Base-by-base conservation (phyloP, 192 early-diverging fungal genomes). In the Linderina pennispora region DNA sequence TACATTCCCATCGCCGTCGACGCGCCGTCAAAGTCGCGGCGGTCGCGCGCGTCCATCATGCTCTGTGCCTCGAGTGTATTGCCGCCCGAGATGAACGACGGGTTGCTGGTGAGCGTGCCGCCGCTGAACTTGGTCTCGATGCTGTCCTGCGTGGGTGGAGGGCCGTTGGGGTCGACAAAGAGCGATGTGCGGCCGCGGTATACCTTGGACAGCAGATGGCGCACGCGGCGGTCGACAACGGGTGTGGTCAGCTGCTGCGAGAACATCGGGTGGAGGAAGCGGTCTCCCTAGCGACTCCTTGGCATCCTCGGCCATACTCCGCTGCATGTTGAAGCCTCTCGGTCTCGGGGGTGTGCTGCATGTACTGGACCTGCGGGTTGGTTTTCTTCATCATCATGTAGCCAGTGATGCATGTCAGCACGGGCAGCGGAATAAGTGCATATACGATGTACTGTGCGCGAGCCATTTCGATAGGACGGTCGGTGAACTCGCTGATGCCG, bases 241-340 rank as follows among this genome's bases (percentile, higher is more conserved):
- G 84, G 83, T 18, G 84, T 76, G 10, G 80, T 66, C 37, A 84
- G 58, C 25, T 78, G 67, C 36, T 82, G 56, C 33, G 59, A 73
- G 33, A 84, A 76, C 2, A 75, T 80, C 3, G 84, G 86, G 43
- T 86, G 80, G 48, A 81, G 74, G 66, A 84, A 88, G 19, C 76
- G 75, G 50, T 71, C 66, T 22, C 68, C 65, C 46, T n/a, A 84
- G 43, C 4, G 69, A 58, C 40, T 61, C 69, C 15, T 60, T 53
- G 19, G 42, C 34, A 21, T 55, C 56, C 31, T 48, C 42, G 2
- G 48, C 43, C 8, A 22, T 40, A 0, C 36, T n/a, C 45, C 77
- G 63, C 38, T 32, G 37, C 28, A 49, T 37, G 17, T 66, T 54
- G 22, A 37, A 39, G 46, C 65, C n/a, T 46, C 26, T 72, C 64